Conservation (phyloP, 2,329 filamentous ascomycete species). For the Nemania bipapillata region DNA sequence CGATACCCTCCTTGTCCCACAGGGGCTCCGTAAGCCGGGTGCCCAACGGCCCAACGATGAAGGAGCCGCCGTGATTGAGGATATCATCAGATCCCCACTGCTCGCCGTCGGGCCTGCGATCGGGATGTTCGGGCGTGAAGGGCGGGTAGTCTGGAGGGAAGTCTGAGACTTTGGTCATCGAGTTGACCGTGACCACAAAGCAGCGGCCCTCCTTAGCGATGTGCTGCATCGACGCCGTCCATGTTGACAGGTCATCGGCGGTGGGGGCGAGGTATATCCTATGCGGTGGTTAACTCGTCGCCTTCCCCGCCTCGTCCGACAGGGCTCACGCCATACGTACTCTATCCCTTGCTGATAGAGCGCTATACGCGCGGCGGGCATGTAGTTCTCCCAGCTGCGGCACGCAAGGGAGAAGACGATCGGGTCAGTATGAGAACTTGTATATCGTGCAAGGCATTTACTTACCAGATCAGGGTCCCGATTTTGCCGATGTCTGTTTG, state of each 20-base stretch:
- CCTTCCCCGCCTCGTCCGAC: not conserved
- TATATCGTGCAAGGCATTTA: not conserved
- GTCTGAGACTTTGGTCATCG: conserved; percentile 56
- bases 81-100: conserved; percentile 54
- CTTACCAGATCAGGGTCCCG: conserved; percentile 56
- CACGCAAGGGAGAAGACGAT: not conserved
- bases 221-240: conserved; percentile 58
- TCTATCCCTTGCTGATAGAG: conserved; percentile 58
- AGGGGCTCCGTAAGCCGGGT: conserved; percentile 54
- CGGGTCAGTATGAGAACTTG: conserved; percentile 22
- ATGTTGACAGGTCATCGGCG: conserved; percentile 51
- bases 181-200: conserved; percentile 57
- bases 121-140: conserved; percentile 54
- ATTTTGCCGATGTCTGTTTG: conserved; percentile 56
- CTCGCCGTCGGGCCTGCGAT: conserved; percentile 54
- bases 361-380: conserved; percentile 56
- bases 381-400: conserved; percentile 58
- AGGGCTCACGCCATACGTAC: too few relatives aligned
- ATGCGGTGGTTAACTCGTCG: conserved; percentile 11
- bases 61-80: conserved; percentile 56
- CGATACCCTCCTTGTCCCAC: conserved; percentile 55
- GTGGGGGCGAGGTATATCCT: conserved; percentile 52
- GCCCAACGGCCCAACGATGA: conserved; percentile 56
- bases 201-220: conserved; percentile 59
- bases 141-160: conserved; percentile 57